phyloP scores from a whole-genome alignment of 2,329 filamentous ascomycete genomes.

The Stenocarpella maydis region DNA sequence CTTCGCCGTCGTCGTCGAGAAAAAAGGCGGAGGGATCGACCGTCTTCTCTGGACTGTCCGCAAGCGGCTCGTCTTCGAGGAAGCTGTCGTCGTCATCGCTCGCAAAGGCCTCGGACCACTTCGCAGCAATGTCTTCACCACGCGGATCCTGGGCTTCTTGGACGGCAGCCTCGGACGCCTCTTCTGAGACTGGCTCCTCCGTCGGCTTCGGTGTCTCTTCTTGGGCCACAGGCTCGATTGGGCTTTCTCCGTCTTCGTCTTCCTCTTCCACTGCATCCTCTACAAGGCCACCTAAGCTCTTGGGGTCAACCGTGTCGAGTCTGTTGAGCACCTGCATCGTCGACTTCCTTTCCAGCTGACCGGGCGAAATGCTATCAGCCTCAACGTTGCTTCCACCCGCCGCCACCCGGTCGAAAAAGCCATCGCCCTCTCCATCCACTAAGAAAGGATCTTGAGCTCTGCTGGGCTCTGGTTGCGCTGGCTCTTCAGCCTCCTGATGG shows the following conservation, averaged over 20 bases:
- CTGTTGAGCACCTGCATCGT: conserved; percentile 71
- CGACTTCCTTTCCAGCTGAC: conserved; percentile 70
- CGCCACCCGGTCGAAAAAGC: conserved; percentile 68
- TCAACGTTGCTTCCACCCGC: conserved; percentile 43
- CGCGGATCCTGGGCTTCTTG: conserved; percentile 39
- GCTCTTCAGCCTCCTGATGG: conserved; percentile 43
- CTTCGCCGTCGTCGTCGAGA: conserved; percentile 85
- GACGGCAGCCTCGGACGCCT: conserved; percentile 37
- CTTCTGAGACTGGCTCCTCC: conserved; percentile 38
- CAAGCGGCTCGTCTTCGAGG: conserved; percentile 60
- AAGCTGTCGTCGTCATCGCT: conserved; percentile 75
- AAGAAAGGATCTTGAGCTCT: conserved; percentile 46
- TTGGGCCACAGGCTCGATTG: conserved; percentile 6
- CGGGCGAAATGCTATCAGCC: conserved; percentile 39
- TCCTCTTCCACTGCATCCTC: conserved; percentile 46
- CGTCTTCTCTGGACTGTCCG: conserved; percentile 45
- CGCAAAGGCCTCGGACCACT: conserved; percentile 84
- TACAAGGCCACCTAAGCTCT: conserved; percentile 38
- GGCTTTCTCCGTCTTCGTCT: conserved; percentile 39
- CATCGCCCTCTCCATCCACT: conserved; percentile 58
- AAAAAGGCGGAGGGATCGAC: conserved; percentile 73
- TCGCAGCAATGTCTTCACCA: conserved; percentile 75
- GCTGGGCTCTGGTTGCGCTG: conserved; percentile 37
- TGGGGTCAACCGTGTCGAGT: conserved; percentile 48
- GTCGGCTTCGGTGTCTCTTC: conserved; percentile 33